Evolutionary conservation across 2,329 filamentous ascomycete genomes (phyloP), one percentile per base, ranked within the genome.

Genomic region (Calonectria pseudoturangicola): DNA sequence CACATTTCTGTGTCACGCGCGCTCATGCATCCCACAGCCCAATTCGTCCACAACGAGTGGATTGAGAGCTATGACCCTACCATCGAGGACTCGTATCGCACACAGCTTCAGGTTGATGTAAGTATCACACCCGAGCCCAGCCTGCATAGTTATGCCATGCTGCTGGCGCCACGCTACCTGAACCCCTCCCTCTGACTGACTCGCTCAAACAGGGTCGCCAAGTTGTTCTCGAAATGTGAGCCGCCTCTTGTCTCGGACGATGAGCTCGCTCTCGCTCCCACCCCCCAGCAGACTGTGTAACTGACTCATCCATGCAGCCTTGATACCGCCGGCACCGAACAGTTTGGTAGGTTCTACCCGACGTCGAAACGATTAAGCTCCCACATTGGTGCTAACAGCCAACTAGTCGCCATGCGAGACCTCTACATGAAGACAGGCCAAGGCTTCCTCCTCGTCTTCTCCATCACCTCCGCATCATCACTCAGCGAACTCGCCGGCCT

Each of bases 31-130:
- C 65, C n/a, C 75, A 74, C 74, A 95, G 95, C 95, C 80, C 95
- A 98, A 88, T 98, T 97, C 81, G 95, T 98, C 66, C 95, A 97
- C 84, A 96, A 97, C 86, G 93, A 97, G 79, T 97, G 95, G 94
- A 96, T 98, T 82, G 95, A 98, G 84, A 94, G 92, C 83, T 95
- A 95, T 85, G 93, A 95, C 83, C 93, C 93, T 18, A 95, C 93
- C 21, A 95, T 95, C 78, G 93, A 95, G 82, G 93, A 95, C 83
- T 93, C 93, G 36, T 95, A 95, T 82, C 89, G 93, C 74, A 94
- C 93, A 74, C 92, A 94, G 77, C 88, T 94, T 54, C 89, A 95
- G 79, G 94, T 98, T 74, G 95, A 98, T 89, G 95, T 97, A 87
- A 88, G 94, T 90, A 71, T 39, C 58, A 41, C 27, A 36, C 39